Conservation (phyloP, 768 basidiomycete genomes). For the Auricularia sp. region DNA sequence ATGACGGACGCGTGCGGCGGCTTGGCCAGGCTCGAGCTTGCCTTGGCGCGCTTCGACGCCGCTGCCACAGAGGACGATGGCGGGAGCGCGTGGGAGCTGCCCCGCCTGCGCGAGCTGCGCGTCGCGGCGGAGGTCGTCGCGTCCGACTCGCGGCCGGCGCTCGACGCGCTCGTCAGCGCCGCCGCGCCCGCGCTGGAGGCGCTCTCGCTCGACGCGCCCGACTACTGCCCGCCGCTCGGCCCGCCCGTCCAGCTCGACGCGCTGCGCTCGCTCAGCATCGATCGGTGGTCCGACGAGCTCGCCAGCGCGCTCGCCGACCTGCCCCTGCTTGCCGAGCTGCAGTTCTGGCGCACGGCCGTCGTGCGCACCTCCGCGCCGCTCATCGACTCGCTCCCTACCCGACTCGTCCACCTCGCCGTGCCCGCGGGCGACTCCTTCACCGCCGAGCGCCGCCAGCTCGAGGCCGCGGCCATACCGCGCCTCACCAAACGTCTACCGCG, state of each 20-base stretch:
- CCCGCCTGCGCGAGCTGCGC: neutral
- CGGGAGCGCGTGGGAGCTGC: neutral
- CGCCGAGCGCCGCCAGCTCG: neutral
- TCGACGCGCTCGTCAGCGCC: neutral
- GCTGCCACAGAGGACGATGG: neutral
- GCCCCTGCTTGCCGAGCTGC: neutral
- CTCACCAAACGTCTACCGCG: neutral
- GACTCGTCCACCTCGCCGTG: neutral
- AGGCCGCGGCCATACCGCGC: neutral
- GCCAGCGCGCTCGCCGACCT: neutral
- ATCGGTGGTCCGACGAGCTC: neutral
- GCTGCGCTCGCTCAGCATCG: neutral
- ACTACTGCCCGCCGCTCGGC: neutral
- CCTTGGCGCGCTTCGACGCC: neutral
- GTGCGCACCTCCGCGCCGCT: neutral
- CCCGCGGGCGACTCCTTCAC: neutral
- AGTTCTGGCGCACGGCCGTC: neutral
- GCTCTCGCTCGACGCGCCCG: neutral
- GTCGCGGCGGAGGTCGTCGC: neutral
- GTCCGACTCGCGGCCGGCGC: neutral
- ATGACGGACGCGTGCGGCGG: neutral
- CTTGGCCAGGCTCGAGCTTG: too few species aligned
- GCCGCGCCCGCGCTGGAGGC: neutral
- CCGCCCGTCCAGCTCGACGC: neutral
- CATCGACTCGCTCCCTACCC: neutral